Evolutionary conservation across 2,329 filamentous ascomycete genomes (phyloP), one percentile per base, ranked within the genome.

Genomic region (Dryadomyces quercivorus): DNA sequence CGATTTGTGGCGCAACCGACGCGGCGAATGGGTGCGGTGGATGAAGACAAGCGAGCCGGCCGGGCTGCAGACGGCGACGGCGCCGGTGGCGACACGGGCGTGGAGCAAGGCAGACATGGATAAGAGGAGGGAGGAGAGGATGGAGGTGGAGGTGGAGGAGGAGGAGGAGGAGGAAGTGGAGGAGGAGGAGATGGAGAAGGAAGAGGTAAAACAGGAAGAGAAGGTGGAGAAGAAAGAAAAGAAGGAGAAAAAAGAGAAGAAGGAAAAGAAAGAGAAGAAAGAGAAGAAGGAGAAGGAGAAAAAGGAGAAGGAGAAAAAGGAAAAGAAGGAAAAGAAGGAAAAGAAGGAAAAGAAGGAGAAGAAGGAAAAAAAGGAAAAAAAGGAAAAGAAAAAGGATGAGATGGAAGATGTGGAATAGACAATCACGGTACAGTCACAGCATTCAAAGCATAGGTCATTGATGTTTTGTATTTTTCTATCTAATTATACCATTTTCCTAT

Each of bases 21-120:
- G 72, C 50, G 64, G 68, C 16, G 78, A 81, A 50, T 82, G 79
- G 79, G 75, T 78, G 58, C 62, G 68, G 2, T 81, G 77, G 75
- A 74, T 74, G 57, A 80, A 76, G 65, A 76, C 78, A 59, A 68
- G 73, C 15, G 70, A 72, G 58, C 63, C 64, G 0, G 66, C 67
- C 51, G 65, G 63, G n/a, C 61, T 61, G 22, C 56, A 62, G 55
- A 51, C 59, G 8, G 63, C 72, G 10, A 71, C 69, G 45, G 69
- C 72, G 55, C 65, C 66, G 26, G 16, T 26, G 21, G 22, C 26
- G 51, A 43, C 21, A 15, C 8, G 10, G 12, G 6, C 16, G 8
- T 36, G 21, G 38, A 50, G 26, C 36, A 18, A 21, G 38, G 34
- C 20, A 44, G 42, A 31, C 21, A 20, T 2, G 20, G 20, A 3